Conservation (phyloP, 108 stramenopile genomes). For the Discostella stelligeroides region DNA sequence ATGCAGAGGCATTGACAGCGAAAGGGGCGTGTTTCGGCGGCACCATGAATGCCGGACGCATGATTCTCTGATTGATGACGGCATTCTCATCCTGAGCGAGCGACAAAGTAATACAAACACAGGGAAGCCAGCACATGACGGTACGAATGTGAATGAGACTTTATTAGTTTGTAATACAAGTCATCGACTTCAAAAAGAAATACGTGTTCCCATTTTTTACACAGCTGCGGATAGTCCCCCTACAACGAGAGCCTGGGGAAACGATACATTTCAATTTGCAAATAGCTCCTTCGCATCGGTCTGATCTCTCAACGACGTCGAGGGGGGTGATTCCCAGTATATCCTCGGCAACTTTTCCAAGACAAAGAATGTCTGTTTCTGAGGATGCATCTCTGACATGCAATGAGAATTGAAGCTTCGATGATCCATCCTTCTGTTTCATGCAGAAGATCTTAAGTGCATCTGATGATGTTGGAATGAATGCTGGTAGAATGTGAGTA, state of each 20-base stretch:
- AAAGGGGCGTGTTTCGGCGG: too few species aligned
- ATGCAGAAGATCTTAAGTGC: slow-evolving; percentile 25
- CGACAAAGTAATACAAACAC: too few species aligned
- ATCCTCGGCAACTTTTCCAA: slow-evolving; percentile 42
- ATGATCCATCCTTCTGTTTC: slow-evolving; percentile 34
- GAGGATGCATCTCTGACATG: slow-evolving; percentile 52
- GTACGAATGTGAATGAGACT: too few species aligned
- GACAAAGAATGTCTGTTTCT: slow-evolving; percentile 52
- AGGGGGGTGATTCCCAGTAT: slow-evolving; percentile 43
- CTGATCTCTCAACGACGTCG: slow-evolving; percentile 15
- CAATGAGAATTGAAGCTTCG: slow-evolving; percentile 49
- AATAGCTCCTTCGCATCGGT: slow-evolving; percentile 18
- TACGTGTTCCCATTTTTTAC: slow-evolving; percentile 38
- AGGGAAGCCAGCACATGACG: too few species aligned
- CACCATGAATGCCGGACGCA: too few species aligned
- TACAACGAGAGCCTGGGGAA: slow-evolving; percentile 27
- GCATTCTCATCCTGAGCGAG: too few species aligned
- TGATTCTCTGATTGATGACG: too few species aligned
- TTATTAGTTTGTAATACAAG: slow-evolving; percentile 26
- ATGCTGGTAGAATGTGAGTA: slow-evolving; percentile 37
- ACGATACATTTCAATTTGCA: slow-evolving; percentile 21
- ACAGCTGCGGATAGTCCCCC: slow-evolving; percentile 36
- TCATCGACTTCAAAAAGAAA: slow-evolving; percentile 32
- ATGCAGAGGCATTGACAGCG: too few species aligned
- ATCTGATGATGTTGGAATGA: slow-evolving; percentile 20